Base-by-base conservation (phyloP, 371 early-diverging fungal genomes). In the Basidiobolus meristosporus region DNA sequence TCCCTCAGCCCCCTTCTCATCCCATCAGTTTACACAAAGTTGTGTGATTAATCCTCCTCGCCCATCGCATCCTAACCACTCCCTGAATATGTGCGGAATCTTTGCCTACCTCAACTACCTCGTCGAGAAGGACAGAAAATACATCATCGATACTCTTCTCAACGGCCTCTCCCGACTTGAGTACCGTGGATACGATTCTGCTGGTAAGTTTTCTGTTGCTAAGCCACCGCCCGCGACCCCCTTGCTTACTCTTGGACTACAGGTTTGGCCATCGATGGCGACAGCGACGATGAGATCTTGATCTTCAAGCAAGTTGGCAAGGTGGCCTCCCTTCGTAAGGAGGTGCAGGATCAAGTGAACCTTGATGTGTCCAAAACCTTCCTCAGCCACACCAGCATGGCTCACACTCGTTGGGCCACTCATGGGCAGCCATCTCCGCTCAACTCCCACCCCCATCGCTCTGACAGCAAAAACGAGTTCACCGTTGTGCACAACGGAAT, bases 331-430 rank as follows among this genome's bases (percentile, higher is more conserved):
- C 73, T 99, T 46, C 75, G 66, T 53, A 76, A 77, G 54, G 70
- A 77, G 47, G 72, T 89, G 31, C 68, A 70, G 45, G 73, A 65
- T 19, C 73, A 80, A 56, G n/a, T n/a, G n/a, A 60, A 67, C 48
- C 48, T 76, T 42, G 75, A 83, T 57, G 68, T 73, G 56, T 53
- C 55, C 63, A 78, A 80, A 60, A 72, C 71, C 20, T 87, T 85
- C 57, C 63, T 68, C 34, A 68, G 66, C 43, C 96, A 97, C 64
- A 76, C 80, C 42, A 74, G 82, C 51, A 96, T 99, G 82, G 93
- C 98, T 40, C 99, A 99, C 57, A 98, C 98, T 34, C 85, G 99
- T 57, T 99, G 99, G 99, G 98, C 99, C 15, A 98, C 99, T 16
- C 98, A 98, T 66, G 99, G 99, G 41, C 82, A 85, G 58, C 97